Base-by-base conservation (phyloP, 1,139 yeast species). In the Debaryomyces sp. region DNA sequence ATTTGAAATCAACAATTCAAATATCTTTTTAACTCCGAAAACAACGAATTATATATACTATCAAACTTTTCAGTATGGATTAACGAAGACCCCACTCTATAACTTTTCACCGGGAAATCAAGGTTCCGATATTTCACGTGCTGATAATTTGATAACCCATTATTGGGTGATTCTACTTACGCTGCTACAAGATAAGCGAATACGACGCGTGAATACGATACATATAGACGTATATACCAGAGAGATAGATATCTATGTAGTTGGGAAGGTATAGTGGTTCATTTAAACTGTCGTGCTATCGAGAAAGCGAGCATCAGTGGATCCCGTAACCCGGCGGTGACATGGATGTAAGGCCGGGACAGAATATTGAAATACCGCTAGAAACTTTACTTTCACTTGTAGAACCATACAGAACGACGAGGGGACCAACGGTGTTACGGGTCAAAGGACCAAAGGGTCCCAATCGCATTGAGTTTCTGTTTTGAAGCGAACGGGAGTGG, bases 41-140 rank as follows among this genome's bases (percentile, higher is more conserved):
- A 17, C 24, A 18, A 15, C 10, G 9, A 38, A 13, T 15, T 38
- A 24, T 23, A 24, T 23, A 26, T 24, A 37, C 13, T 6, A 24
- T 17, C 21, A 17, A 17, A 38, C 26, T 35, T 35, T 35, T 35
- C 26, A 21, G 7, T 35, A 10, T 21, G 26, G 8, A 9, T 35
- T 35, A 35, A 34, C 21, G 10, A 35, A 17, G 26, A 12, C 41
- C 41, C 41, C 41, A 37, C 41, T 37, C 41, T 35, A 18, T n/a
- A 27, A 37, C 24, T 24, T 37, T 37, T 26, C 30, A 37, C 41
- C 41, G 41, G 30, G 21, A 23, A 13, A 23, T 37, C 30, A 24
- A n/a, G 41, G 18, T 23, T 37, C 41, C 41, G 41, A 37, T 22
- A 37, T 37, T 37, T 37, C 41, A 37, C 41, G 41, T 37, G 41